Percentiles rank a stretch among this genome's conserved stretches.
Conservation (phyloP, 805 yeast species). For the Teunomyces atbi region DNA sequence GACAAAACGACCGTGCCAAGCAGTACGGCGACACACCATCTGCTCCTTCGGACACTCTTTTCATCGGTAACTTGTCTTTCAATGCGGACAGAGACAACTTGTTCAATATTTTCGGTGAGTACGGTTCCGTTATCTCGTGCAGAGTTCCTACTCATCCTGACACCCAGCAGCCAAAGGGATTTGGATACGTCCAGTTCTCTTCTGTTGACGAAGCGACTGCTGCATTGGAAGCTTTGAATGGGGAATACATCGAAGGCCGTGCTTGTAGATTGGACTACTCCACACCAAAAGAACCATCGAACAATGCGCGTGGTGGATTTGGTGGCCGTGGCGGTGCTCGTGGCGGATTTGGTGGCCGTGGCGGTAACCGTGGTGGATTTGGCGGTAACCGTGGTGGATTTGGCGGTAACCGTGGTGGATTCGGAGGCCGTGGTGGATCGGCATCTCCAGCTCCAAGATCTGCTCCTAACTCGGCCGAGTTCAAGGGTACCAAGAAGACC, state of each 20-base stretch:
- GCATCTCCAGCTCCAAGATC: conserved; percentile 38
- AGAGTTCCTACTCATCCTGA: conserved; percentile 98
- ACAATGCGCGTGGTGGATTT: conserved; percentile 21
- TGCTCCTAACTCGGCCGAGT: conserved; percentile 47
- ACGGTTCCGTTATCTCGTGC: conserved; percentile 82
- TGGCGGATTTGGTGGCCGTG: conserved; percentile 41
- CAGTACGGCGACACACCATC: conserved; percentile 88
- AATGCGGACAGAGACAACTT: conserved; percentile 78
- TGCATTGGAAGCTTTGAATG: conserved; percentile 84
- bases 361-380: conserved; percentile 40
- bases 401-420: conserved; percentile 19
- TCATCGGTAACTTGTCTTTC: conserved; percentile 95
- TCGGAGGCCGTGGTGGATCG: conserved; percentile 25
- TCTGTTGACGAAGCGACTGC: conserved; percentile 85
- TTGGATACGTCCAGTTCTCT: conserved; percentile 93
- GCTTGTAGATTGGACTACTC: conserved; percentile 94
- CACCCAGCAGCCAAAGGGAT: conserved; percentile 98
- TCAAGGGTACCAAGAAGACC: conserved; percentile 82
- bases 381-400: conserved; percentile 18
- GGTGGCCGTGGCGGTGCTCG: conserved; percentile 20
- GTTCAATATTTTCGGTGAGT: conserved; percentile 67
- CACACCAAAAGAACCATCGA: conserved; percentile 70
- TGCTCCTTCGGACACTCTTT: conserved; percentile 91
- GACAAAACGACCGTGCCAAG: conserved; percentile 74
- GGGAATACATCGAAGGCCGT: conserved; percentile 87